These are phyloP conservation scores for Boletus rubroflammeus DNA, from an alignment of 768 basidiomycete genomes.

Conservation along the genomic window DNA sequence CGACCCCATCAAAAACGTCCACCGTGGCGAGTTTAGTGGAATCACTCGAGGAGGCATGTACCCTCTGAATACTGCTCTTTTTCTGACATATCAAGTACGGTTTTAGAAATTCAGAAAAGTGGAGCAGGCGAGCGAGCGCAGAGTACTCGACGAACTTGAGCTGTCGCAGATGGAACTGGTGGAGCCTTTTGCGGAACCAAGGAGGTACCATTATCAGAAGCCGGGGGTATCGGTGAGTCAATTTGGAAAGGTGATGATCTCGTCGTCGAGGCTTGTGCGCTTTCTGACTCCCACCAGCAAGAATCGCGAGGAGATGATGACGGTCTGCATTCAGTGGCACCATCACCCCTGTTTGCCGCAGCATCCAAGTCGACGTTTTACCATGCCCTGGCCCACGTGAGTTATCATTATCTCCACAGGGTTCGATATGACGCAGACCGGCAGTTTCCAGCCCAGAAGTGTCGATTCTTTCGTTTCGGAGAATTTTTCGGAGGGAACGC, in stretches of 20 bases:
- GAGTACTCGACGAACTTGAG: conserved; percentile 38
- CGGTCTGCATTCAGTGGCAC: conserved; percentile 15
- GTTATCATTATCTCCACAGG: neutral
- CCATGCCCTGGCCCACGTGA: conserved; percentile 44
- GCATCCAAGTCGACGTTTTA: conserved; percentile 48
- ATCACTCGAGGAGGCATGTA: conserved; percentile 29
- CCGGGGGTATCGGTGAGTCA: conserved; percentile 58
- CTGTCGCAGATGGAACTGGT: conserved; percentile 9
- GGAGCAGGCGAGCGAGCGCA: conserved; percentile 53
- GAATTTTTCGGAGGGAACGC: conserved; percentile 30
- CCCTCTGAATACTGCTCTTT: neutral
- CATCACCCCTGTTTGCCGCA: conserved; percentile 38
- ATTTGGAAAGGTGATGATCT: conserved; percentile 51
- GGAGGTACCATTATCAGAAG: conserved; percentile 37
- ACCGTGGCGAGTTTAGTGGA: conserved; percentile 25
- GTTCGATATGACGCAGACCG: conserved; percentile 9
- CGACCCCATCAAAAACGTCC: neutral
- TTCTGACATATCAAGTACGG: neutral
- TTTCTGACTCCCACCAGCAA: conserved; percentile 14
- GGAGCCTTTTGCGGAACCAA: conserved; percentile 19
- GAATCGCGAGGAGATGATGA: conserved; percentile 23
- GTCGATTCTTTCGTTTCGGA: conserved; percentile 44
- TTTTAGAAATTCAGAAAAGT: conserved; percentile 54
- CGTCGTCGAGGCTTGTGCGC: neutral
- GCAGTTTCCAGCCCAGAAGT: conserved; percentile 39